Conservation (phyloP, 768 basidiomycete genomes). For the Mycena albidolilacea region DNA sequence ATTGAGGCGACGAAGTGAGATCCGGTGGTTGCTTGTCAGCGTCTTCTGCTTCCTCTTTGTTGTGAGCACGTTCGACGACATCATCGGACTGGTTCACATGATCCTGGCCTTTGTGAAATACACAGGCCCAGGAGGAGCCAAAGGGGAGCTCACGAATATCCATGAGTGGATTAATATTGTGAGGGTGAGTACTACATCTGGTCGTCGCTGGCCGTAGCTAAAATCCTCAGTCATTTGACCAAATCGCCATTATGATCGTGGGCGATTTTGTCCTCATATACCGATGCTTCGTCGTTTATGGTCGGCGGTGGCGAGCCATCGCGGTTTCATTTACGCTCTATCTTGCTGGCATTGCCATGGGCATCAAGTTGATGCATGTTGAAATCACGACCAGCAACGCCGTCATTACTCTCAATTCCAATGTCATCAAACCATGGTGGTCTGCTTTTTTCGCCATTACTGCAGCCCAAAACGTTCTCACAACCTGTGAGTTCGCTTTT, state of each 20-base stretch:
- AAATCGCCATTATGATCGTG: neutral
- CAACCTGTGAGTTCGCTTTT: neutral
- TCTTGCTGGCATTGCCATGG: neutral
- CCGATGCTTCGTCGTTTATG: neutral
- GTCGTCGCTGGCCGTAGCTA: neutral
- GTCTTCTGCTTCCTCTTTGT: neutral
- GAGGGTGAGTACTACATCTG: neutral
- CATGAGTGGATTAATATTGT: slow-evolving; percentile 1
- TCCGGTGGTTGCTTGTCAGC: neutral
- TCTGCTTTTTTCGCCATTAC: slow-evolving; percentile 9
- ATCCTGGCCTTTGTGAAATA: neutral
- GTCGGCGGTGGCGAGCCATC: neutral
- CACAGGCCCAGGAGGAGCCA: neutral
- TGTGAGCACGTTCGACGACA: neutral
- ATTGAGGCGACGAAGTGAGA: neutral
- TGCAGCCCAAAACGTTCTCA: slow-evolving; percentile 7
- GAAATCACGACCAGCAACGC: slow-evolving; percentile 6
- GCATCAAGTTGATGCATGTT: neutral
- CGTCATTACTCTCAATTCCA: slow-evolving; percentile 4
- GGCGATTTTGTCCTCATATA: slow-evolving; percentile 4
- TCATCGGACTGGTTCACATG: neutral
- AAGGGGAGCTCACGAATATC: neutral
- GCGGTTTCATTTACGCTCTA: neutral
- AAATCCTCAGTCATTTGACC: neutral
- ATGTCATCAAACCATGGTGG: neutral